A percentile compares a stretch with the other conserved stretches of the same genome.
Conservation (phyloP, 2,329 filamentous ascomycete species). For the Trichoderma atroviride region DNA sequence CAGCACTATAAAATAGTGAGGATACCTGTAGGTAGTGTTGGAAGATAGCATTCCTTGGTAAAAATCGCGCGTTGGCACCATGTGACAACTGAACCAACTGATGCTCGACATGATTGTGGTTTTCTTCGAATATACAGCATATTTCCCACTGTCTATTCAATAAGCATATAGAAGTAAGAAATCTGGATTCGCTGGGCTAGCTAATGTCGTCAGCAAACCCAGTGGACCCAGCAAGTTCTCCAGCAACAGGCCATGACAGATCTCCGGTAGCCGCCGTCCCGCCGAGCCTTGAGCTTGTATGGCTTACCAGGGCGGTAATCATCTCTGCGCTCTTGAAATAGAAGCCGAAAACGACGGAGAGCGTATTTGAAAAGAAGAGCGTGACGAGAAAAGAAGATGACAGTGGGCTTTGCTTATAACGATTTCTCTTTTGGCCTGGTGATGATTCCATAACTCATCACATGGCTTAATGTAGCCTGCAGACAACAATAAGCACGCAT, state of each 20-base stretch:
- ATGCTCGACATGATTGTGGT: neutral
- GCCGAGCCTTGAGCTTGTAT: neutral
- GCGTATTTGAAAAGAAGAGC: neutral
- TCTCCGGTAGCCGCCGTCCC: neutral
- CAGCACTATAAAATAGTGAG: neutral
- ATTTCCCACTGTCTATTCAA: neutral
- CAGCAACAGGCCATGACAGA: neutral
- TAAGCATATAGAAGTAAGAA: neutral
- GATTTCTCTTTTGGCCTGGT: neutral
- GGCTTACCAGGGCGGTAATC: neutral
- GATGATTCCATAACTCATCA: neutral
- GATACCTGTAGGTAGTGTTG: no score
- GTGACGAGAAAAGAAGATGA: neutral
- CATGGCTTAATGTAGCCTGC: neutral
- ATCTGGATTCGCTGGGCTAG: neutral
- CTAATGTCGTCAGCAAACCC: neutral
- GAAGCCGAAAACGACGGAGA: neutral
- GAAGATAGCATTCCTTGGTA: no score
- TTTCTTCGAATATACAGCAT: neutral
- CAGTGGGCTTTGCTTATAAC: neutral
- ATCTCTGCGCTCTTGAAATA: neutral
- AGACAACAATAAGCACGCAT: neutral
- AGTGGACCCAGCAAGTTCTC: neutral
- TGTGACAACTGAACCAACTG: neutral
- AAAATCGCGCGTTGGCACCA: no score